Base-by-base conservation (phyloP, 352 stramenopile species). In the Globisporangium spinosum region DNA sequence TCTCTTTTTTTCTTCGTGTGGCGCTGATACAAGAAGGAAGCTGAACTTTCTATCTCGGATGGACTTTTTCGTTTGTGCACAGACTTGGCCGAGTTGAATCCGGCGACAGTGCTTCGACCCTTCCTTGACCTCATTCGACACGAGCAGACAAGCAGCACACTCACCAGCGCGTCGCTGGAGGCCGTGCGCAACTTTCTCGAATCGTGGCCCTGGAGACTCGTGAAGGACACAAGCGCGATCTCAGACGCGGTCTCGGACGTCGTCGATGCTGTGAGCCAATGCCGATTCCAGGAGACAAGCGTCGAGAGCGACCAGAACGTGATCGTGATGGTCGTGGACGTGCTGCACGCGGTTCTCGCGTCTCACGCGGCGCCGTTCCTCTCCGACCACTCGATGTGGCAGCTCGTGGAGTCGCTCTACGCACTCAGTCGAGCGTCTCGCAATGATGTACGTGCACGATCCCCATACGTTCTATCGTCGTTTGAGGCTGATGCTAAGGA, bases 151-250 rank as follows among this genome's bases (percentile, higher is more conserved):
- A 97, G 85, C 55, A 98, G 95, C 27, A 89, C 77, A 13, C 88
- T 99, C 25, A 99, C 97, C 1, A 89, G 89, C 4, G 91, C 91
- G 7, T 94, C 97, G 15, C 82, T 99, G 25, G 89, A 95, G 51
- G 91, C 94, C 1, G 81, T 99, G 62, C 93, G 98, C 82, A 98
- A 98, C 69, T 98, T 99, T 59, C 76, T 99, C 34, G 83, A 97
- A 15, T 95, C 66, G 51, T 94, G 84, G 83, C 78, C 84, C 20
- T 93, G 85, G 85, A 20, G 63, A 17, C 49, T 75, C 17, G 71
- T 75, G n/a, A 72, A 74, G 43, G 81, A 89, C 64, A 58, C 72
- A 29, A 73, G 70, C 45, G 74, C 69, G 17, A 65, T 77, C 47
- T 70, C 74, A 0, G 84, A 95, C 49, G 81, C 79, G 15, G 64